Conservation (phyloP, 2,329 filamentous ascomycete genomes). For the Fusarium sacchari region DNA sequence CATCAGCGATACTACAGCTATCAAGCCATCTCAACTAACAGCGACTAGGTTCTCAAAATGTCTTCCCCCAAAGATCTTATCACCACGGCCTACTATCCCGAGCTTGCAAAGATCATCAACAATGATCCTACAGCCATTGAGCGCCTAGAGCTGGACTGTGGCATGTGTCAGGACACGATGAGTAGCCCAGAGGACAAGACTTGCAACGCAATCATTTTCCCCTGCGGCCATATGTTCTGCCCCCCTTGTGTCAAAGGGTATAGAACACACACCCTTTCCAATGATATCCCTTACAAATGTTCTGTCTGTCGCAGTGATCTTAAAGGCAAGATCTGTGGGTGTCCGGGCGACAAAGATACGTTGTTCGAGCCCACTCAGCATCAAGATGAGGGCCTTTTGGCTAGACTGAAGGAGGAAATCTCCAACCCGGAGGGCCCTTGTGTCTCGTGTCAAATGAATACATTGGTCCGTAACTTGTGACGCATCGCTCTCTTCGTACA, state of each 20-base stretch:
- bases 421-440: not conserved
- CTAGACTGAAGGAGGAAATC: not conserved
- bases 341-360: not conserved
- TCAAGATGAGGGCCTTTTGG: not conserved
- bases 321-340: not conserved
- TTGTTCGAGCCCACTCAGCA: not conserved
- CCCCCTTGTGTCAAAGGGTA: not conserved
- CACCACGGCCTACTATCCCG: not conserved
- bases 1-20: not conserved
- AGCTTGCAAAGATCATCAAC: not conserved
- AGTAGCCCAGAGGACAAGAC: not conserved
- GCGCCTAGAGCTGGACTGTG: not conserved
- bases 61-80: not conserved
- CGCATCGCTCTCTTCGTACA: not conserved
- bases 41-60: not conserved
- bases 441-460: not conserved
- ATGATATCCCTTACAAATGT: not conserved
- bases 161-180: constrained; percentile 7
- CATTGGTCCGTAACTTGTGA: not conserved
- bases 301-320: not conserved
- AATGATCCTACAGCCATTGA: not conserved
- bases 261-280: fast-evolving
- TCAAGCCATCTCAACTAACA: not conserved
- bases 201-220: not conserved
- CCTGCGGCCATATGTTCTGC: constrained; percentile 22